These are phyloP conservation scores for Boechera stricta DNA, from an alignment of 345 rosid species.

Conservation along the genomic window DNA sequence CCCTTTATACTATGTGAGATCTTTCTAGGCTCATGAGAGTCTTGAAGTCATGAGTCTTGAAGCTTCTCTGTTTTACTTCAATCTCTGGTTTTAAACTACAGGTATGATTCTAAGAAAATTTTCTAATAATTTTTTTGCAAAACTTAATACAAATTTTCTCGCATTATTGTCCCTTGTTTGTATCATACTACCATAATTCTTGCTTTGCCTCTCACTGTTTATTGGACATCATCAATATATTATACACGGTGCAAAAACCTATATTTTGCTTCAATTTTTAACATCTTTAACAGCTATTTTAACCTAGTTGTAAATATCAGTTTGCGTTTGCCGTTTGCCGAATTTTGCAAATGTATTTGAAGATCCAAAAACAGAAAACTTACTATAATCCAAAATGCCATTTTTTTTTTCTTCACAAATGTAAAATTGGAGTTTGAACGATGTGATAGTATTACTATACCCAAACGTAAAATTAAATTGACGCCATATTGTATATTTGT, in stretches of 20 bases:
- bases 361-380: not conserved
- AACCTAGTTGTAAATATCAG: not conserved
- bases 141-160: too few species aligned
- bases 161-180: not conserved
- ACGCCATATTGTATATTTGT: not conserved
- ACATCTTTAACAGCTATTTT: not conserved
- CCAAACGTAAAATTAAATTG: not conserved
- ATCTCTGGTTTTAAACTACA: not conserved
- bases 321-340: not conserved
- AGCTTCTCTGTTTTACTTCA: constrained; percentile 28
- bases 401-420: too few species aligned
- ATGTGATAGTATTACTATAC: not conserved
- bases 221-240: not conserved
- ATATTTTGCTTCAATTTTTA: not conserved
- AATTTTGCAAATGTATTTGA: not conserved
- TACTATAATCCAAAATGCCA: not conserved
- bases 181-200: not conserved
- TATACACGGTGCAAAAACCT: not conserved
- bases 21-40: too few species aligned
- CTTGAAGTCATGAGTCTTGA: constrained; percentile 14
- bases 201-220: not conserved
- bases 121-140: too few species aligned
- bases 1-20: too few species aligned
- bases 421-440: not conserved
- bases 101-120: too few species aligned